Base-by-base conservation (phyloP, 768 basidiomycete genomes). In the Boletus tomentosulus region DNA sequence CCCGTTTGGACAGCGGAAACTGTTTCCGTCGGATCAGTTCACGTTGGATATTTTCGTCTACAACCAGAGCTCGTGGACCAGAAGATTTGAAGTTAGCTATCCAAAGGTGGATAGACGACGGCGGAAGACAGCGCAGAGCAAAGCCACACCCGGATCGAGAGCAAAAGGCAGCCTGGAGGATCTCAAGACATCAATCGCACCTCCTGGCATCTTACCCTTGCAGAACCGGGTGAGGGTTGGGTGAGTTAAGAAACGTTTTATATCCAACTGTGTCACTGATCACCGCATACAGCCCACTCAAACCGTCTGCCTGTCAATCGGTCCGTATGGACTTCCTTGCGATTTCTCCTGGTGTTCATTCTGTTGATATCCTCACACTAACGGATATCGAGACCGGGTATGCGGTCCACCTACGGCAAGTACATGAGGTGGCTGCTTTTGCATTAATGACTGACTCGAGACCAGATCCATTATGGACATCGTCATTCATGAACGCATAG, bases 241-340 rank as follows among this genome's bases (percentile, higher is more conserved):
- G 88, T 90, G 62, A 62, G 87, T 77, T 37, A 22, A 34, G 37
- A 6, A 51, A 15, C 46, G 15, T 42, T 37, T 46, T 34, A 27
- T n/a, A 15, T 44, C 48, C 8, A 15, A 46, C 33, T 19, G 12
- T 16, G 13, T 51, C 48, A 37, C 44, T 58, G 35, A 59, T 7
- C 16, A 46, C 45, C 11, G n/a, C 55, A 27, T 50, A 10, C 58
- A 92, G 89, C 11, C 91, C 91, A 12, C 75, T 93, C 19, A 76
- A 81, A n/a, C 87, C 91, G 4, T 82, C 83, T 11, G 85, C 89
- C 1, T 91, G 90, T 64, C 91, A 93, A 66, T 89, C 88, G 19
- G 88, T 93, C 25, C 76, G 89, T 38, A 91, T 94, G 86, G 80
- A 86, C 55, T 92, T 93, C 62, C 71, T 94, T 44, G 90, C 92